Conservation (phyloP, 345 rosid genomes). For the Schrenkiella parvula region DNA sequence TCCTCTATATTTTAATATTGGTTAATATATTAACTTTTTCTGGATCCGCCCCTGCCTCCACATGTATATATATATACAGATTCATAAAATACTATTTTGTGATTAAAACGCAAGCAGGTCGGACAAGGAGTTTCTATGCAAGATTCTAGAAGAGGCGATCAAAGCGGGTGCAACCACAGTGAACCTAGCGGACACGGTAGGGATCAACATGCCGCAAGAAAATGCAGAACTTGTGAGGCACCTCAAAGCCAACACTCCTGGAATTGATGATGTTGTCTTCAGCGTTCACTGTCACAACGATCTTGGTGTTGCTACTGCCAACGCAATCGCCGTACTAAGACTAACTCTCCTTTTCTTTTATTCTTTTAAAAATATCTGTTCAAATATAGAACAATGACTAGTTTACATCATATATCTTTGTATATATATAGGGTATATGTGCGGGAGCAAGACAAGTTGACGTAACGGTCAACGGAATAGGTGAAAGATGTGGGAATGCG, state of each 20-base stretch:
- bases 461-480: constrained; percentile 92
- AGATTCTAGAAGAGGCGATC: constrained; percentile 72
- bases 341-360: neutral
- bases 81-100: neutral
- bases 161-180: constrained; percentile 85
- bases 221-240: constrained; percentile 67
- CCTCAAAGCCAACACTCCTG: constrained; percentile 78
- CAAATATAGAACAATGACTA: neutral
- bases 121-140: constrained; percentile 45
- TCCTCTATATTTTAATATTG: too few species aligned
- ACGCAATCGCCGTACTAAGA: constrained; percentile 59
- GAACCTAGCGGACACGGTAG: constrained; percentile 88
- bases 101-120: neutral
- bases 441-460: constrained; percentile 96
- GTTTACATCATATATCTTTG: neutral
- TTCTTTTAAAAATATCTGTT: neutral
- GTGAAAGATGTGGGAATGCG: constrained; percentile 97
- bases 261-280: constrained; percentile 67
- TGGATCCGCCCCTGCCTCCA: too few species aligned
- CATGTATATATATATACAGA: too few species aligned
- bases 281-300: constrained; percentile 96
- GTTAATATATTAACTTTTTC: too few species aligned
- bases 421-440: constrained; percentile 49
- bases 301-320: constrained; percentile 95
- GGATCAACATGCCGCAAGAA: constrained; percentile 64